A percentile compares a stretch with the other conserved stretches of the same genome.
Evolutionary conservation across 2,329 filamentous ascomycete species (phyloP).

Genomic region (Hymenoscyphus scutula): DNA sequence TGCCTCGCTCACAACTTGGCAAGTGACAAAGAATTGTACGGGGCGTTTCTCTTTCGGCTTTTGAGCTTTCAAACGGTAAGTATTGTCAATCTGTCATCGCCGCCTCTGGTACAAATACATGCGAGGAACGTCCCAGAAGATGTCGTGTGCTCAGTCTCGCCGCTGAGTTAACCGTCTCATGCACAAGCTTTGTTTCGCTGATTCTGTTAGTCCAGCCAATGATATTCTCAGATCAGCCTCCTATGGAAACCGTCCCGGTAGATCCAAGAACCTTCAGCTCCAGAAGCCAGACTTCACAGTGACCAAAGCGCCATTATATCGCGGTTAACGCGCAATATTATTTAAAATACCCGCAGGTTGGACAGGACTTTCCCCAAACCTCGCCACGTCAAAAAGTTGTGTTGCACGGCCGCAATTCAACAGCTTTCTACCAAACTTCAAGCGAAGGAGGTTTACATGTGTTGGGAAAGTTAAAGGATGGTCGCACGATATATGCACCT

Average conservation of each 20-base stretch:
- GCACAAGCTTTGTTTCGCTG: not conserved
- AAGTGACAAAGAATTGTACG: not conserved
- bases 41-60: not conserved
- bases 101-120: not conserved
- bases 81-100: not conserved
- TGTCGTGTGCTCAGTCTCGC: not conserved
- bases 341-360: constrained; percentile 7
- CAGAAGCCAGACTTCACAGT: not conserved
- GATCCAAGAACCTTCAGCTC: not conserved
- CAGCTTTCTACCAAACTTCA: not conserved
- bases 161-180: not conserved
- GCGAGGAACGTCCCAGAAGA: not conserved
- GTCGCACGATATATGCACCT: constrained; percentile 3
- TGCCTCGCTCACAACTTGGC: not conserved
- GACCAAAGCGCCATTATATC: constrained; percentile 3
- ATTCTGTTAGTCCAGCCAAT: not conserved
- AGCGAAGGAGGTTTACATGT: not conserved
- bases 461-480: not conserved
- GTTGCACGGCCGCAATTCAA: not conserved
- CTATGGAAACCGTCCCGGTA: not conserved
- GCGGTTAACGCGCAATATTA: constrained; percentile 9
- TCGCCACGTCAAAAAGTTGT: not conserved
- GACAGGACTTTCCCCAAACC: not conserved
- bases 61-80: not conserved
- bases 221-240: not conserved